Base-by-base conservation (phyloP, 495 filamentous ascomycete species). In the Letharia columbiana region DNA sequence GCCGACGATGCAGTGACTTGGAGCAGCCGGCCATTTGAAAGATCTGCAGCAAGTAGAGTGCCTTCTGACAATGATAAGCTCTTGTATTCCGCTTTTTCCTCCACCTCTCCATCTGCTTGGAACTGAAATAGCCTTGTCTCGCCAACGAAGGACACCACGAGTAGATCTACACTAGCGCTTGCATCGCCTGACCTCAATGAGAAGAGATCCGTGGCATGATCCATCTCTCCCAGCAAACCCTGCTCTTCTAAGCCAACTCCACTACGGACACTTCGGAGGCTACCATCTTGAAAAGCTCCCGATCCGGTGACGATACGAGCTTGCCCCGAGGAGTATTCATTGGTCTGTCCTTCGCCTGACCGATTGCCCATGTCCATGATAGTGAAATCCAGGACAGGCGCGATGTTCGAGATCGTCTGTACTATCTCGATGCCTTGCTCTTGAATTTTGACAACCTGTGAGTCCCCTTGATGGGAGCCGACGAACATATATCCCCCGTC, bases 281-380 rank as follows among this genome's bases (percentile, higher is more conserved):
- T 91, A 6, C 94, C 94, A 68, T 95, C 91, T 67, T 89, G 83
- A 70, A 87, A 90, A 5, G 89, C 91, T 37, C 94, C 94, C 50
- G 92, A 96, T 11, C 90, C 92, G 4, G 93, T 90, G 12, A 99
- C 91, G 64, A 99, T 88, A 40, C 95, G 83, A 63, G 94, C 92
- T 77, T 98, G 95, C 2, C 95, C 95, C 8, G 93, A 96, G 0
- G 92, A 96, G 62, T 87, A 97, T 72, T 95, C 91, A 69, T 94
- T 95, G 0, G 84, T 87, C 47, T 90, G 85, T 37, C 85, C 86
- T 66, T 93, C 90, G 57, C 85, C 86, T 61, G 87, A 83, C 37
- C 91, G 83, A 67, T 88, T 92, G 1, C 92, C 92, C 80, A 97
- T 87, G 72, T 98, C 93, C 89, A 98, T 95, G 15, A 98, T 84